These are phyloP conservation scores for Leptographium procerum DNA, from an alignment of 2,329 filamentous ascomycete species.

Conservation along the genomic window DNA sequence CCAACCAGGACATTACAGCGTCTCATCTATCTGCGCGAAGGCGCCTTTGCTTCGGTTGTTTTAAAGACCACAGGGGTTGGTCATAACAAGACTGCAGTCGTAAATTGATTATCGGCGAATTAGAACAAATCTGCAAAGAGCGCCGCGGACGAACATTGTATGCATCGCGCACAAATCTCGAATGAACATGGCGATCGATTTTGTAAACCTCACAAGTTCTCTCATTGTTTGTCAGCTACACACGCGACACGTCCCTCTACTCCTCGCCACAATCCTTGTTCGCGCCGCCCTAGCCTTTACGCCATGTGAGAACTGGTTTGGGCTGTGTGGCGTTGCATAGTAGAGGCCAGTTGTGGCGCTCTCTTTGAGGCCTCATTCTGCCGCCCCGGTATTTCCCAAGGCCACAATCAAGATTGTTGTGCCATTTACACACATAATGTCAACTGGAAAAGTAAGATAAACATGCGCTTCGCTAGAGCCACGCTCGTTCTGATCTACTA, in stretches of 20 bases:
- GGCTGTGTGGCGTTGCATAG: background rate
- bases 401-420: too few species aligned
- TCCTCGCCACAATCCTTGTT: background rate
- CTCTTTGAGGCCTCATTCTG: background rate
- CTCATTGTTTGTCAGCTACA: background rate
- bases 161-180: background rate
- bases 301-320: background rate
- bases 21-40: background rate
- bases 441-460: too few species aligned
- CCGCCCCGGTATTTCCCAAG: background rate
- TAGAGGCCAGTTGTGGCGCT: background rate
- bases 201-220: background rate
- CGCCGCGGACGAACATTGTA: background rate
- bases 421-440: too few species aligned
- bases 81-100: background rate
- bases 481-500: too few species aligned
- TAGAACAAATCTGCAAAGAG: background rate
- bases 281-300: background rate
- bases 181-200: background rate
- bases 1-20: background rate
- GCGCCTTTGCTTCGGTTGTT: background rate
- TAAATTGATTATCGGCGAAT: too few species aligned
- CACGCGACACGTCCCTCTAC: background rate
- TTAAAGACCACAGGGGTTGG: background rate
- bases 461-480: too few species aligned